Base-by-base conservation (phyloP, 164 flowering plant genomes). In the Malania oleifera region DNA sequence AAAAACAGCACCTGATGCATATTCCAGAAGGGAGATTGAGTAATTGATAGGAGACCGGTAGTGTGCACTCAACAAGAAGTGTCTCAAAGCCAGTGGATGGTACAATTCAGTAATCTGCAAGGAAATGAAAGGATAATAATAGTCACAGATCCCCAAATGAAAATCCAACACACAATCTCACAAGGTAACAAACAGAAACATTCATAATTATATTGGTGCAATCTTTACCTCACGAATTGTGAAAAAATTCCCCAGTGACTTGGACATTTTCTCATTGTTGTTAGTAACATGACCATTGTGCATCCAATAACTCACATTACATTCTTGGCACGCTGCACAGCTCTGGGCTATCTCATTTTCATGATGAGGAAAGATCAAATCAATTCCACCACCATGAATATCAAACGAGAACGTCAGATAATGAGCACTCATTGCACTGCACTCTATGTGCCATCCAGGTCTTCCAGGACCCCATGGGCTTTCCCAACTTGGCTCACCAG, bases 351-450 rank as follows among this genome's bases (percentile, higher is more conserved):
- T 73, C 72, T 93, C 97, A 76, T 93, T 93, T 70, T 93, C 97
- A 74, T 93, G 98, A 76, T 93, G 98, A 5, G 98, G 98, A 68
- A 93, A 93, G 23, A 82, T 75, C 70, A 93, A 73, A 76, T 93
- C 98, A 73, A 80, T 77, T 52, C 97, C 98, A 61, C 96, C 97
- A 59, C 96, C 97, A 77, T 90, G 98, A 74, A 89, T 90, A 70
- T 93, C 98, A 75, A 93, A 93, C 2, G 75, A 59, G 61, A 26
- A 73, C 1, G 85, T 60, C 24, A 93, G 72, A 68, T 84, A 88
- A 52, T 75, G 82, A 29, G 87, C 90, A 82, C 97, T 93, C 98
- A 90, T 93, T 25, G 98, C 98, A 82, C 98, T 93, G 90, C 98
- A 93, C 63, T 93, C 98, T 29, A 93, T 90, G 67, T 93, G 97